These are phyloP conservation scores for Aspergillus egyptiacus DNA, from an alignment of 495 filamentous ascomycete genomes.

Conservation along the genomic window DNA sequence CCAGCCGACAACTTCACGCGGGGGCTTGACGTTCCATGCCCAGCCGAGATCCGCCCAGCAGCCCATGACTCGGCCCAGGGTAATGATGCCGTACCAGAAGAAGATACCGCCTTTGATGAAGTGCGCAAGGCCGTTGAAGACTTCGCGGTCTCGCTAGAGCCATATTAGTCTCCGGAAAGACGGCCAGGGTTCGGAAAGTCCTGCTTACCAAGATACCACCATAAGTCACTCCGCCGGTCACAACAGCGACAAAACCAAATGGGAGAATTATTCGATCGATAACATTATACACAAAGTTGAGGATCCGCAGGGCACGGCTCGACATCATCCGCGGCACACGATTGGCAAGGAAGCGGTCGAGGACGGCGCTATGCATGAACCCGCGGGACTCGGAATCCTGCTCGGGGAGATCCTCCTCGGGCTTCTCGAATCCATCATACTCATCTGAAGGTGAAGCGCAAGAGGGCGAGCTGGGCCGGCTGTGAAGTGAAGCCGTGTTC, in stretches of 20 bases:
- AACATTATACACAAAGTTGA: constrained; percentile 52
- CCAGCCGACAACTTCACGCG: constrained; percentile 51
- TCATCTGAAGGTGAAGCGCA: constrained; percentile 48
- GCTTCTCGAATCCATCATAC: constrained; percentile 47
- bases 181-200: no score
- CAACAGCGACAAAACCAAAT: constrained; percentile 59
- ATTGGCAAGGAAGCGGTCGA: constrained; percentile 43
- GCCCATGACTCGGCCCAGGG: constrained; percentile 84
- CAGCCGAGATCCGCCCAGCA: constrained; percentile 89
- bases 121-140: constrained; percentile 88
- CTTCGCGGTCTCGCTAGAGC: constrained; percentile 45
- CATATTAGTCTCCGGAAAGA: constrained; percentile 5
- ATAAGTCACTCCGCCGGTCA: constrained; percentile 60
- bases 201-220: constrained; percentile 63
- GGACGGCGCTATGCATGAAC: constrained; percentile 39
- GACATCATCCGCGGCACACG: constrained; percentile 54
- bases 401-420: constrained; percentile 43
- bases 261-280: constrained; percentile 59
- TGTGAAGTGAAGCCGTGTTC: constrained; percentile 60
- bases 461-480: constrained; percentile 55
- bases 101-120: constrained; percentile 98
- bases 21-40: constrained; percentile 88
- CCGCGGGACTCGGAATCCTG: constrained; percentile 28
- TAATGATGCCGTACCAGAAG: constrained; percentile 87
- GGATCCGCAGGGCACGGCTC: constrained; percentile 51